phyloP scores from a whole-genome alignment of 805 yeast genomes.

The Candida palmyrensis region DNA sequence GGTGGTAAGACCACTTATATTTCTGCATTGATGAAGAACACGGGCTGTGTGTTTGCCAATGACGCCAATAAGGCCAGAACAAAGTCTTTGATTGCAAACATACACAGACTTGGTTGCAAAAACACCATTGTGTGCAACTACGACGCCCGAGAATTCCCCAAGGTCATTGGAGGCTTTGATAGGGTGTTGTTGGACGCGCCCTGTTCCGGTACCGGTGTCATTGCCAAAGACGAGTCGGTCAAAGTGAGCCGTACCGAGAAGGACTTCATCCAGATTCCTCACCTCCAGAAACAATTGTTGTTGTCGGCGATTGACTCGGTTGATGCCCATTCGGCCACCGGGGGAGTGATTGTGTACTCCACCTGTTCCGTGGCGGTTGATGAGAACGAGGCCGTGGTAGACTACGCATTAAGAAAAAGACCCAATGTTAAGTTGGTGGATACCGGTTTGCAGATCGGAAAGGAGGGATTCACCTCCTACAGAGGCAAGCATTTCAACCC shows the following conservation, averaged over 20 bases:
- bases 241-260: conserved; percentile 91
- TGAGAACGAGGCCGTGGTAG: conserved; percentile 98
- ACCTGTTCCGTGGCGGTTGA: conserved; percentile 98
- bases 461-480: conserved; percentile 89
- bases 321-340: conserved; percentile 85
- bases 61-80: conserved; percentile 97
- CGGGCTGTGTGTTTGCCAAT: conserved; percentile 96
- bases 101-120: conserved; percentile 94
- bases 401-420: conserved; percentile 91
- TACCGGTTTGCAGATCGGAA: conserved; percentile 88
- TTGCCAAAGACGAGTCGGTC: conserved; percentile 93
- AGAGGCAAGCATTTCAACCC: conserved; percentile 90
- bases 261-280: conserved; percentile 95
- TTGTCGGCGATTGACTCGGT: conserved; percentile 96
- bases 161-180: conserved; percentile 97
- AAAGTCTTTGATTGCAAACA: conserved; percentile 92
- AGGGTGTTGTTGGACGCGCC: conserved; percentile 96
- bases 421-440: conserved; percentile 95
- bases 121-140: conserved; percentile 95
- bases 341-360: conserved; percentile 93
- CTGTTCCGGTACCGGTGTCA: conserved; percentile 99
- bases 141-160: conserved; percentile 98
- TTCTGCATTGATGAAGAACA: conserved; percentile 94
- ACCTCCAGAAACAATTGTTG: conserved; percentile 88
- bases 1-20: conserved; percentile 98